Percentiles rank a stretch among this genome's conserved stretches.
phyloP scores from a whole-genome alignment of 2,329 filamentous ascomycete species.

The Ophiosphaerella herpotricha region DNA sequence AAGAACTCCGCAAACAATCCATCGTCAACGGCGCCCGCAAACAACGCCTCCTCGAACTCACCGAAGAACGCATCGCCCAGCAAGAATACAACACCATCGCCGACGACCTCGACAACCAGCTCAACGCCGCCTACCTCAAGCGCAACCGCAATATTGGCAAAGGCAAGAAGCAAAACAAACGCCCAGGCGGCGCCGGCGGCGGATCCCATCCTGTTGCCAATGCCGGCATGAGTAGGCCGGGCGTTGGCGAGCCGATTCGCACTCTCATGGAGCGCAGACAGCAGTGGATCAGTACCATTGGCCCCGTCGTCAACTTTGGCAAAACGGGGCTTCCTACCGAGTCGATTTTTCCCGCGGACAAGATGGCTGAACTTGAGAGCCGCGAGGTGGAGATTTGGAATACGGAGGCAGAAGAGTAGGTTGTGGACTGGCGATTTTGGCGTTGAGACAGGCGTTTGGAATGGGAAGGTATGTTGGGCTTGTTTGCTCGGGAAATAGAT shows the following conservation, averaged over 20 bases:
- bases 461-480: no score
- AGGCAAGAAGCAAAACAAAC: slow-evolving; percentile 83
- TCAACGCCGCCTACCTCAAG: slow-evolving; percentile 94
- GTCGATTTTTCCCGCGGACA: slow-evolving; percentile 73
- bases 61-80: slow-evolving; percentile 90
- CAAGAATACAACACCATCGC: slow-evolving; percentile 97
- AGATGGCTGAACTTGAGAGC: slow-evolving; percentile 75
- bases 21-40: slow-evolving; percentile 91
- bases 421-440: no score
- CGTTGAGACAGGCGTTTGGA: no score
- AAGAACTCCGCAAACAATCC: slow-evolving; percentile 79
- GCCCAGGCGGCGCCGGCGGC: slow-evolving; percentile 74
- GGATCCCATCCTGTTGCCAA: slow-evolving; percentile 62
- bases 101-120: slow-evolving; percentile 92
- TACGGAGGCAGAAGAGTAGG: slow-evolving; percentile 69
- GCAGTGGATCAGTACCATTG: slow-evolving; percentile 90
- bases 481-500: no score
- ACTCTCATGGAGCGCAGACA: slow-evolving; percentile 89
- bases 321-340: slow-evolving; percentile 76
- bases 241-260: slow-evolving; percentile 88
- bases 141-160: slow-evolving; percentile 93
- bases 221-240: slow-evolving; percentile 46
- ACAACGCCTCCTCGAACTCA: slow-evolving; percentile 80
- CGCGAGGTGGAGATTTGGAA: slow-evolving; percentile 81
- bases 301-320: slow-evolving; percentile 86